Percentiles rank a stretch among this genome's conserved stretches.
These are phyloP conservation scores for Scenedesmus sp. DNA, from an alignment of 163 green algal species.

Conservation along the genomic window DNA sequence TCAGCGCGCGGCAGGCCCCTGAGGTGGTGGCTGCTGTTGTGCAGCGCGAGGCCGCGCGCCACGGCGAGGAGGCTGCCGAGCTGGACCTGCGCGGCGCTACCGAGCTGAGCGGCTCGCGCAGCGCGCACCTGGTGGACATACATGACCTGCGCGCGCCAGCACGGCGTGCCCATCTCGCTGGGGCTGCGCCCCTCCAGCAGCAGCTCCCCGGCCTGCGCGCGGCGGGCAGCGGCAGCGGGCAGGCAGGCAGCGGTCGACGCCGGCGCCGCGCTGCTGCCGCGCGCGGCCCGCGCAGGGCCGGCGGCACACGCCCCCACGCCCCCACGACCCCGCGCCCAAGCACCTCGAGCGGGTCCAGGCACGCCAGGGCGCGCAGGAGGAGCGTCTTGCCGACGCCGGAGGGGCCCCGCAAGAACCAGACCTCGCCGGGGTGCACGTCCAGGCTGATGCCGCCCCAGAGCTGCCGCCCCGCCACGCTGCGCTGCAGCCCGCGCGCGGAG, in stretches of 20 bases:
- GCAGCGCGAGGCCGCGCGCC: too few relatives aligned
- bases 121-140: constrained; percentile 85
- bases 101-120: too few relatives aligned
- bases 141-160: constrained; percentile 63
- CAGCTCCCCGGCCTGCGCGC: constrained; percentile 62
- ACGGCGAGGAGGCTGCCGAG: too few relatives aligned
- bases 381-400: constrained; percentile 86
- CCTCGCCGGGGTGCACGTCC: constrained; percentile 66
- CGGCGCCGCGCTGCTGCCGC: too few relatives aligned
- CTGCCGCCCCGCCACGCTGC: background rate
- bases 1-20: too few relatives aligned
- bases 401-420: constrained; percentile 79
- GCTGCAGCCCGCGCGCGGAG: background rate
- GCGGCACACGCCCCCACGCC: too few relatives aligned
- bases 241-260: background rate
- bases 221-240: background rate
- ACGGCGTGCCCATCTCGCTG: constrained; percentile 64
- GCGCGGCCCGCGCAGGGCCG: background rate
- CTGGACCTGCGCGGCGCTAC: too few relatives aligned
- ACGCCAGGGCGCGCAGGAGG: constrained; percentile 75
- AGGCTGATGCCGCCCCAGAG: constrained; percentile 27
- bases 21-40: too few relatives aligned
- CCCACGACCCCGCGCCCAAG: background rate
- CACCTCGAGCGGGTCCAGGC: constrained; percentile 74
- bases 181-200: constrained; percentile 65